phyloP scores from a whole-genome alignment of 192 early-diverging fungal genomes.

The Gaertneriomyces sp. region DNA sequence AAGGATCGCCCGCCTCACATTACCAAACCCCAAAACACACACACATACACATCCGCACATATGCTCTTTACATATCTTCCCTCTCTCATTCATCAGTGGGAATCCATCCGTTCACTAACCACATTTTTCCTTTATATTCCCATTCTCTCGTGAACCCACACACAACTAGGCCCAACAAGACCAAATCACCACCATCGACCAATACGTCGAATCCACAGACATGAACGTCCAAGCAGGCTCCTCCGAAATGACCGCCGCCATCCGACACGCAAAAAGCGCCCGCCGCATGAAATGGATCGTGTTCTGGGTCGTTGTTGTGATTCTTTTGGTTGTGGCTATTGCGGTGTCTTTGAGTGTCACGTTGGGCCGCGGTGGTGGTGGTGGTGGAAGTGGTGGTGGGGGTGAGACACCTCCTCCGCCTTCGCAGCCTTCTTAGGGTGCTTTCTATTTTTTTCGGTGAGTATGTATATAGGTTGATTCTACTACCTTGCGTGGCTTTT shows the following conservation, averaged over 20 bases:
- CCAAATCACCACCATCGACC: conserved; percentile 45
- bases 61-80: too few relatives aligned
- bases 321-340: conserved; percentile 21
- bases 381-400: neutral
- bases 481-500: too few relatives aligned
- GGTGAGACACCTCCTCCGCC: too few relatives aligned
- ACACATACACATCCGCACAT: too few relatives aligned
- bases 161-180: conserved; percentile 40
- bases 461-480: too few relatives aligned
- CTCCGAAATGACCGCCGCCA: conserved; percentile 47
- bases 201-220: conserved; percentile 36
- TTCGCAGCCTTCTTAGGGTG: too few relatives aligned
- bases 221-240: conserved; percentile 32
- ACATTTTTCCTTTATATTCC: too few relatives aligned
- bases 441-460: too few relatives aligned
- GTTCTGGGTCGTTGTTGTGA: conserved; percentile 10
- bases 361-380: neutral
- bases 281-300: conserved; percentile 43
- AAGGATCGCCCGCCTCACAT: neutral
- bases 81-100: too few relatives aligned
- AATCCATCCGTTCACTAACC: too few relatives aligned
- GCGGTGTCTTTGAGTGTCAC: neutral
- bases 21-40: too few relatives aligned
- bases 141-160: too few relatives aligned
- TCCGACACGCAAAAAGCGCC: conserved; percentile 32